Base-by-base conservation (phyloP, 2,329 filamentous ascomycete genomes). In the Phialophora expanda region DNA sequence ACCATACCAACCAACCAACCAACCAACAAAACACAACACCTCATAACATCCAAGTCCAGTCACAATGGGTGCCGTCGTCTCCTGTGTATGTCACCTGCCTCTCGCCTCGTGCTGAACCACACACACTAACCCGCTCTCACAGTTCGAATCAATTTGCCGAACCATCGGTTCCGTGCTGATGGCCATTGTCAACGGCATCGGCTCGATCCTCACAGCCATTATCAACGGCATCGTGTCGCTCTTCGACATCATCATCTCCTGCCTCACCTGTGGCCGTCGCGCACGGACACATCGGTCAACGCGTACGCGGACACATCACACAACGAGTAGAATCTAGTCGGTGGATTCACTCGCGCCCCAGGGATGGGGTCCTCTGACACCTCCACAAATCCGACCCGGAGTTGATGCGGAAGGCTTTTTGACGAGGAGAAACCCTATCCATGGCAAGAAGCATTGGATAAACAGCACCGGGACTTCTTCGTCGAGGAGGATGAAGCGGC, bases 61-160 rank as follows among this genome's bases (percentile, higher is more conserved):
- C 79, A 88, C 78, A 72, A 94, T 95, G 91, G 91, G 91, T 81
- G 90, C 89, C 79, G 88, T 95, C 75, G 83, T 92, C 72, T 93
- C 90, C 77, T 93, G 91, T 77, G 91, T 94, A 91, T 75, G 90
- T 85, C 30, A 30, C 30, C 30, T 30, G 30, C 30, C 30, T 30
- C 50, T 50, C 20, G 32, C 32, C 20, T 41, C 20, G 41, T 34
- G 51, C 48, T 53, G 53, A n/a, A 41, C 22, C 41, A 24, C 57
- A 24, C 57, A 24, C 26, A 50, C 65, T 63, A 53, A 44, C 56
- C 44, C 46, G 51, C 34, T 34, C 20, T 51, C 53, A 28, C 70
- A 90, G 87, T 83, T 90, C 75, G 72, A 82, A 74, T 81, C 81
- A 74, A 76, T 86, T 76, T 84, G 90, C 78, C 84, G 75, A 56